Percentiles rank a stretch among this genome's conserved stretches.
These are phyloP conservation scores for Piloderma croceum DNA, from an alignment of 768 basidiomycete species.

Conservation along the genomic window DNA sequence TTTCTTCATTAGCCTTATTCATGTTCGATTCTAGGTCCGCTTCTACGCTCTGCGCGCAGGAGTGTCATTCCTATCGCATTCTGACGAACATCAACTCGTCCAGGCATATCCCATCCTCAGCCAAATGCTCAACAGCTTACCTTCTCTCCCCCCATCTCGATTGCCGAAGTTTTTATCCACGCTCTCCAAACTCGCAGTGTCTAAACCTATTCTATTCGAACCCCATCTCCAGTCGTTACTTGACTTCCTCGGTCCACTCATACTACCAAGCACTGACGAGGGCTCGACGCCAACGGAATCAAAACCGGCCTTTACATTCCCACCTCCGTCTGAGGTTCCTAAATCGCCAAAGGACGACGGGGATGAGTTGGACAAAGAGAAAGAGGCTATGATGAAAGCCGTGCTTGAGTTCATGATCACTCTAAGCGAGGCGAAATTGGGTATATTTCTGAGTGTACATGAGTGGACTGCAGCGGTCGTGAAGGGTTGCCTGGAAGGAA, in stretches of 20 bases:
- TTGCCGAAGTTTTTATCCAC: slow-evolving; percentile 63
- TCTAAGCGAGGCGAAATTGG: slow-evolving; percentile 65
- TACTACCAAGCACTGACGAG: slow-evolving; percentile 59
- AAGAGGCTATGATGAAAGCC: slow-evolving; percentile 61
- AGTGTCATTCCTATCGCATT: slow-evolving; percentile 61
- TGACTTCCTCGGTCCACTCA: slow-evolving; percentile 62
- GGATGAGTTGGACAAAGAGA: slow-evolving; percentile 53
- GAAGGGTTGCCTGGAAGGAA: slow-evolving; percentile 73
- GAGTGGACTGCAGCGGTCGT: slow-evolving; percentile 72
- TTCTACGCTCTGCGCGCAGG: slow-evolving; percentile 67
- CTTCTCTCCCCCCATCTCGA: slow-evolving; percentile 45
- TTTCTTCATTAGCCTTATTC: slow-evolving; percentile 1
- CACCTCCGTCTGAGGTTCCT: slow-evolving; percentile 27
- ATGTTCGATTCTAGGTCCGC: slow-evolving; percentile 46
- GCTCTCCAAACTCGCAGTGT: slow-evolving; percentile 63
- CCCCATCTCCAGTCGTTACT: slow-evolving; percentile 66
- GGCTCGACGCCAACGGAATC: slow-evolving; percentile 50
- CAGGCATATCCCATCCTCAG: slow-evolving; percentile 57
- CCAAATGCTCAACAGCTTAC: slow-evolving; percentile 72
- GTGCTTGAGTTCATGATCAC: slow-evolving; percentile 82
- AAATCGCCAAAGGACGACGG: slow-evolving; percentile 28
- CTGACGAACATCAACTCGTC: slow-evolving; percentile 54
- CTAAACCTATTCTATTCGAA: slow-evolving; percentile 64
- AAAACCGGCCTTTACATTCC: slow-evolving; percentile 39
- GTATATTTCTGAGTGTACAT: slow-evolving; percentile 59